Evolutionary conservation across 2,329 filamentous ascomycete species (phyloP).

Genomic region (Ophiognomonia clavigignenti-juglandacearum): DNA sequence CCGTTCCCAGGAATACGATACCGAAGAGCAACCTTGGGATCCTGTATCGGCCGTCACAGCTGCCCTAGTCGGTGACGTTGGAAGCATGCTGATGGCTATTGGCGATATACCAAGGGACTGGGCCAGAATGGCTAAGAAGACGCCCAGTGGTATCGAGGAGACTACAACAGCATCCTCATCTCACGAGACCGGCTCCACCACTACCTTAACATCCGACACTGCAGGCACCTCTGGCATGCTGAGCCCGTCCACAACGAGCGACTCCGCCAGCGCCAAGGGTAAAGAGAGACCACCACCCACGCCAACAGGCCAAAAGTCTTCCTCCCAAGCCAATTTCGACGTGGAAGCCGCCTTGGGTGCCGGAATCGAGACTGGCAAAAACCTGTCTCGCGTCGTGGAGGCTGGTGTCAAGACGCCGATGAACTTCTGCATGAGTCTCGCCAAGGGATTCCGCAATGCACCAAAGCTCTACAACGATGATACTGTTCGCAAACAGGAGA

Average conservation of each 20-base stretch:
- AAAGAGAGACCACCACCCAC: background rate
- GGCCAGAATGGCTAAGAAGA: constrained; percentile 34
- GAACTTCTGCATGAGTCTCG: constrained; percentile 77
- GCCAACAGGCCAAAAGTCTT: background rate
- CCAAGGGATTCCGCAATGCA: constrained; percentile 84
- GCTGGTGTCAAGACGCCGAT: constrained; percentile 77
- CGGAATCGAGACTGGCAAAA: constrained; percentile 55
- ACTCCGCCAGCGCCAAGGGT: constrained; percentile 1
- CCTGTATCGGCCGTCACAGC: constrained; percentile 73
- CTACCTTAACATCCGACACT: constrained; percentile 7
- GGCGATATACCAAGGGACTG: constrained; percentile 64
- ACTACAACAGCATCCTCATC: constrained; percentile 4
- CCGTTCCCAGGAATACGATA: constrained; percentile 62
- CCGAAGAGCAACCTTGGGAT: constrained; percentile 73
- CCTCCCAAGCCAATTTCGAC: constrained; percentile 3
- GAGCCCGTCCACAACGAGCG: background rate
- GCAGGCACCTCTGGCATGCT: background rate
- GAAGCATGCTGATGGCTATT: constrained; percentile 75
- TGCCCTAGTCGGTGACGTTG: constrained; percentile 77
- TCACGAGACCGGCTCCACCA: background rate
- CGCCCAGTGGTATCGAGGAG: constrained; percentile 6
- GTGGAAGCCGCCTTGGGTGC: constrained; percentile 13
- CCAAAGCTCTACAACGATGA: constrained; percentile 82
- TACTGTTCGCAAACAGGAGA: constrained; percentile 71
- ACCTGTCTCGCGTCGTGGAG: constrained; percentile 66